A percentile compares a stretch with the other conserved stretches of the same genome.
Conservation (phyloP, 179 eudicot genomes). For the Beta macrorhiza region DNA sequence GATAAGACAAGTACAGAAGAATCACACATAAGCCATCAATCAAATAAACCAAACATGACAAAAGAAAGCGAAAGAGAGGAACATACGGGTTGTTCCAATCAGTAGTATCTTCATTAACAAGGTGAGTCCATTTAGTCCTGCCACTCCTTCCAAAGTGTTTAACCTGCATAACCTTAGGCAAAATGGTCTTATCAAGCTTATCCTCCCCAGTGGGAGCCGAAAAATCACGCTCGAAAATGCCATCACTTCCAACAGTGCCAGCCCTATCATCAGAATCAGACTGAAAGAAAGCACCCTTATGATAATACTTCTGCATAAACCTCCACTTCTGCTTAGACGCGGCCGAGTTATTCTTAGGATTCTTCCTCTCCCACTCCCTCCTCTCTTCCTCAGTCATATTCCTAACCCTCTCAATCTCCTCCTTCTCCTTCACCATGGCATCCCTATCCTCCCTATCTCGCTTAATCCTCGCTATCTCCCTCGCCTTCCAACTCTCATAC, state of each 20-base stretch:
- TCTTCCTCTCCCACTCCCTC: slow-evolving; percentile 82
- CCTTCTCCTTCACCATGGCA: slow-evolving; percentile 80
- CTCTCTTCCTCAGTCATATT: slow-evolving; percentile 87
- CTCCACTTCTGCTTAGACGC: slow-evolving; percentile 78
- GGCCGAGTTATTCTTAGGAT: slow-evolving; percentile 44
- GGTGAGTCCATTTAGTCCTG: slow-evolving; percentile 97
- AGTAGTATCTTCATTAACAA: slow-evolving; percentile 92
- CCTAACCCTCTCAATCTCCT: slow-evolving; percentile 89
- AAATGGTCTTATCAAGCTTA: slow-evolving; percentile 80
- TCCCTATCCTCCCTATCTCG: slow-evolving; percentile 89
- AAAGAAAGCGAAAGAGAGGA: not conserved
- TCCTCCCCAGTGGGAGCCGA: slow-evolving; percentile 96
- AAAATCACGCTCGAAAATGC: slow-evolving; percentile 65
- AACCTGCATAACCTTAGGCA: slow-evolving; percentile 98
- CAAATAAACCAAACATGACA: not conserved
- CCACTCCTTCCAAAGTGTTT: slow-evolving; percentile 98
- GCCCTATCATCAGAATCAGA: slow-evolving; percentile 62
- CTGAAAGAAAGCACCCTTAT: slow-evolving; percentile 95
- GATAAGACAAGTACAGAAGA: not conserved
- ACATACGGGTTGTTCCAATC: slow-evolving; percentile 97
- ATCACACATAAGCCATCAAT: not conserved
- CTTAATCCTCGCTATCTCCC: slow-evolving; percentile 92
- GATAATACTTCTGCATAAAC: slow-evolving; percentile 98
- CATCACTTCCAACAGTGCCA: slow-evolving; percentile 59
- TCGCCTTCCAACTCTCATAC: slow-evolving; percentile 82